Conservation (phyloP, 305 asterid genomes). For the Caryopteris hybrid region DNA sequence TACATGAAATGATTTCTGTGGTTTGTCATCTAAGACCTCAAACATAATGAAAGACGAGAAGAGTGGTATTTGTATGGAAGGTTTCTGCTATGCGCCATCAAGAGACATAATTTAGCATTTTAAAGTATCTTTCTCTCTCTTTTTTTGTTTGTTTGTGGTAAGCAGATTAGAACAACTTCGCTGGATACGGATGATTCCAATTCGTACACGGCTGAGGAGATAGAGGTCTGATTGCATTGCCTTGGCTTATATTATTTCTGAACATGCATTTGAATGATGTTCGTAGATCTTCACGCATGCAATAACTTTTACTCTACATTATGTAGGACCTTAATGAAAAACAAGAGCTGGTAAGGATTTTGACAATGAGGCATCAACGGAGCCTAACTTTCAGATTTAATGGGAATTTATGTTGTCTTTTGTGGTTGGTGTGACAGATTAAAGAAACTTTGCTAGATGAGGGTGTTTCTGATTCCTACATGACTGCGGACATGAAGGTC, state of each 20-base stretch:
- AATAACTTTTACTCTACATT: background rate
- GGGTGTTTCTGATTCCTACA: conserved; percentile 15
- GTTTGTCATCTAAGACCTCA: conserved; percentile 22
- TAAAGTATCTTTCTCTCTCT: background rate
- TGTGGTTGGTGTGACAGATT: conserved; percentile 33
- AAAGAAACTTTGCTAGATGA: conserved; percentile 7
- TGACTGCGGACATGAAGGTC: conserved; percentile 30
- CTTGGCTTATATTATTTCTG: conserved; percentile 1
- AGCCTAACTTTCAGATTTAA: background rate
- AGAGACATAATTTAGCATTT: background rate
- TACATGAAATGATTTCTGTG: background rate
- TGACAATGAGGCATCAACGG: conserved; percentile 11
- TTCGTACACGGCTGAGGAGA: conserved; percentile 18
- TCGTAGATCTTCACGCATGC: background rate
- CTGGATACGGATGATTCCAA: conserved; percentile 16
- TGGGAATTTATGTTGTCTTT: background rate
- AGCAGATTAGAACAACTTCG: conserved; percentile 14
- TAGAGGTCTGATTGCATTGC: conserved; percentile 27
- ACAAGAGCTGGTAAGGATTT: conserved; percentile 19
- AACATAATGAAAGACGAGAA: conserved; percentile 13
- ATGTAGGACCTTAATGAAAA: conserved; percentile 25
- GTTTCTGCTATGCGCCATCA: conserved; percentile 11
- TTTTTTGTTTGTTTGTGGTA: background rate
- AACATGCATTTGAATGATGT: conserved; percentile 14
- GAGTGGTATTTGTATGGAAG: background rate